Base-by-base conservation (phyloP, 495 filamentous ascomycete genomes). In the Usnea hakonensis region DNA sequence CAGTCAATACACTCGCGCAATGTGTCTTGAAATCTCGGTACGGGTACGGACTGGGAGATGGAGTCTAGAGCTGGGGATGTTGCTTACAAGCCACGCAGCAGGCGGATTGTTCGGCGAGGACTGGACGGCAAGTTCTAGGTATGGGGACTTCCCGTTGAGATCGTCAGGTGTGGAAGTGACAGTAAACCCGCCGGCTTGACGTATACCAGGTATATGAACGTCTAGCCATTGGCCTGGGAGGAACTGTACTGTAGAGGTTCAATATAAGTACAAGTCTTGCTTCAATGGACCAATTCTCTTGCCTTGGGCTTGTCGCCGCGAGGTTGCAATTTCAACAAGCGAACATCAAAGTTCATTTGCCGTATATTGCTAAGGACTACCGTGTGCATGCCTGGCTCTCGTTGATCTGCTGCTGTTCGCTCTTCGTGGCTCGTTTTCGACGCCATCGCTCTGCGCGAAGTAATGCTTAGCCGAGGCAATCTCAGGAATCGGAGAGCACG, bases 161-260 rank as follows among this genome's bases (percentile, higher is more conserved):
- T 64, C 63, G 23, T 66, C 35, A 10, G 66, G 63, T 16, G 69
- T 68, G 37, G 70, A 66, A 16, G 70, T 70, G 36, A 70, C 63
- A 3, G 68, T 68, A 36, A 70, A 70, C 55, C 68, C 68, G 6
- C 68, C 68, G 5, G 66, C 66, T 60, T 64, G 61, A 32, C 37
- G 32, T 21, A 70, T 8, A 13, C 50, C 43, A 10, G 68, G 66
- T 13, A 68, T 23, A 11, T 61, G 58, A 8, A 92, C 84, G 70
- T 97, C 92, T 58, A 97, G 79, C 91, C 91, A 97, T 79, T 96
- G 92, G 38, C 92, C 92, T 2, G 92, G 87, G 33, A 86, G 76
- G 73, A 93, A 94, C 82, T 85, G 63, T 58, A 67, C 65, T 62
- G 40, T 36, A 44, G 55, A 58, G 11, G 17, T 67, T 44, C 63